A percentile compares a stretch with the other conserved stretches of the same genome.
Evolutionary conservation across 1,284 basidiomycete genomes (phyloP).

Genomic region (Puccinia novopanici): DNA sequence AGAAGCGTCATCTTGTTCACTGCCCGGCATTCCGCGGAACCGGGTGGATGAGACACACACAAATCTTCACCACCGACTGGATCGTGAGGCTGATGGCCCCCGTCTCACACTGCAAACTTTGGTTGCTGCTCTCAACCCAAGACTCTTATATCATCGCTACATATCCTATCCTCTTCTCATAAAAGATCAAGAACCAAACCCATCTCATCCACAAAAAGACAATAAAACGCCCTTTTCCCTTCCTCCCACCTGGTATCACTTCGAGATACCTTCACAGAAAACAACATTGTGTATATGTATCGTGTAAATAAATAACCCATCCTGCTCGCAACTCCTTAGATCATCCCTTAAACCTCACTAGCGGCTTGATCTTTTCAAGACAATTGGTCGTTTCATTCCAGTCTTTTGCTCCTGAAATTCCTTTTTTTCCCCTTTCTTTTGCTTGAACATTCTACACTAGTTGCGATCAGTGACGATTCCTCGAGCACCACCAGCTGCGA

Average conservation of each 20-base stretch:
- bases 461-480: not conserved
- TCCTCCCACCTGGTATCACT: conserved; percentile 8
- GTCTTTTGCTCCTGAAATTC: not conserved
- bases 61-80: conserved; percentile 17
- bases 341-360: not conserved
- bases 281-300: not conserved
- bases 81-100: not conserved
- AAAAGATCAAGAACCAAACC: not conserved
- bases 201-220: not conserved
- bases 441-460: too few species aligned
- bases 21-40: not conserved
- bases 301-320: not conserved
- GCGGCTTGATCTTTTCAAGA: not conserved
- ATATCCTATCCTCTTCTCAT: not conserved
- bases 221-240: not conserved
- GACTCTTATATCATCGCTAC: too few species aligned
- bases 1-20: not conserved
- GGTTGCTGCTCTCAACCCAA: not conserved
- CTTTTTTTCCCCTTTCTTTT: not conserved
- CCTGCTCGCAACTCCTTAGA: not conserved
- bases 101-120: not conserved
- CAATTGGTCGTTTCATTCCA: not conserved
- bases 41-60: conserved; percentile 10
- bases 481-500: not conserved
- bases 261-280: conserved; percentile 5